Conservation (phyloP, 345 rosid genomes). For the Excoecaria agallocha region DNA sequence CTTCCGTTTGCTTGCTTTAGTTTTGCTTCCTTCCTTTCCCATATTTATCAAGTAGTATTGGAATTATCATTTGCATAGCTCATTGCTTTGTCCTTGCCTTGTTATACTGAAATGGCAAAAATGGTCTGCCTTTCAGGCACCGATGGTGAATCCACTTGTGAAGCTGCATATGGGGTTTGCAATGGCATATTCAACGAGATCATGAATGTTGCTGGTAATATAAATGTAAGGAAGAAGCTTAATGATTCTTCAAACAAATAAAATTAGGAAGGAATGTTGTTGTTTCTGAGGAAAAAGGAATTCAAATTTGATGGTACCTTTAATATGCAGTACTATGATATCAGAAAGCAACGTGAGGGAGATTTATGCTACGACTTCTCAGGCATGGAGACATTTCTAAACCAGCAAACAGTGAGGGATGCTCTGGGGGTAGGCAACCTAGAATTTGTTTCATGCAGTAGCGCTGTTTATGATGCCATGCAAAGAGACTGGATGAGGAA, state of each 20-base stretch:
- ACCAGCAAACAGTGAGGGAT: conserved; percentile 42
- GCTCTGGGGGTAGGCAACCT: conserved; percentile 71
- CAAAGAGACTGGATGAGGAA: conserved; percentile 70
- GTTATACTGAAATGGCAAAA: neutral
- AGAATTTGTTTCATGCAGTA: conserved; percentile 70
- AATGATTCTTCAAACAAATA: neutral
- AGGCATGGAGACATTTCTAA: conserved; percentile 55
- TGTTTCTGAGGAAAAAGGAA: neutral
- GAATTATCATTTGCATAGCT: too few species aligned
- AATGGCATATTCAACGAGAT: conserved; percentile 37
- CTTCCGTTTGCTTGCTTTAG: neutral
- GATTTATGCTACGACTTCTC: conserved; percentile 72
- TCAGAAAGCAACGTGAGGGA: conserved; percentile 69
- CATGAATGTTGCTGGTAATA: conserved; percentile 15
- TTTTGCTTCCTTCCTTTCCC: neutral
- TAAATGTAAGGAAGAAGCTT: conserved; percentile 51
- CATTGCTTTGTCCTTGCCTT: neutral
- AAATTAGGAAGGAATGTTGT: neutral
- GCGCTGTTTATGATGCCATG: conserved; percentile 49
- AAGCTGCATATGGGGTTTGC: conserved; percentile 35
- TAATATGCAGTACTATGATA: conserved; percentile 66
- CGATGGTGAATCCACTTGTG: conserved; percentile 50
- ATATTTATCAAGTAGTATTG: neutral
- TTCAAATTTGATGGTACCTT: conserved; percentile 5
- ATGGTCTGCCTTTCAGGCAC: conserved; percentile 32